A percentile compares a stretch with the other conserved stretches of the same genome.
Evolutionary conservation across 495 filamentous ascomycete species (phyloP).

Genomic region (Diplogelasinospora grovesii): DNA sequence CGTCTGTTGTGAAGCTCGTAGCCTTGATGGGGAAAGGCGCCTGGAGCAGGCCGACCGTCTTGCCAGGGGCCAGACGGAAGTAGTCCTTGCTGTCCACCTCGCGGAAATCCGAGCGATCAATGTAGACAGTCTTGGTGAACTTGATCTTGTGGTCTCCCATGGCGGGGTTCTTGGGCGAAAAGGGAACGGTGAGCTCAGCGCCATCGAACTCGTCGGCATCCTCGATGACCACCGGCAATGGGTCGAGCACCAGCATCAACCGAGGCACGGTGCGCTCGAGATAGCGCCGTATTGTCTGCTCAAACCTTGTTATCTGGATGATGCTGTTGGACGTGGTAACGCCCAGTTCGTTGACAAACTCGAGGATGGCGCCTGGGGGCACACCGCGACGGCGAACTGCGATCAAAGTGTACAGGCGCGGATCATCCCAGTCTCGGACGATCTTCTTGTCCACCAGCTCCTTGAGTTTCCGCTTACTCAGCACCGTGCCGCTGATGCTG

Average conservation of each 20-base stretch:
- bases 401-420: slow-evolving; percentile 82
- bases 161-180: slow-evolving; percentile 64
- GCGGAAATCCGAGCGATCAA: slow-evolving; percentile 88
- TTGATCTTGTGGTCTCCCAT: slow-evolving; percentile 58
- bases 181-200: slow-evolving; percentile 53
- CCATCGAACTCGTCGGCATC: slow-evolving; percentile 62
- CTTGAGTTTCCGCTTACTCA: slow-evolving; percentile 76
- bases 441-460: slow-evolving; percentile 65
- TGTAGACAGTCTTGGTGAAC: slow-evolving; percentile 82
- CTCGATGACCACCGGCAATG: slow-evolving; percentile 70
- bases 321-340: slow-evolving; percentile 69
- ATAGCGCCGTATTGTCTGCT: slow-evolving; percentile 71
- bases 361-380: slow-evolving; percentile 77
- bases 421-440: slow-evolving; percentile 85
- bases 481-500: slow-evolving; percentile 71
- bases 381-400: slow-evolving; percentile 75
- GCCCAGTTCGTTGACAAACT: slow-evolving; percentile 82
- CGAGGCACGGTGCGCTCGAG: slow-evolving; percentile 80
- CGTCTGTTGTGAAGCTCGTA: slow-evolving; percentile 66
- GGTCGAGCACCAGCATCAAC: slow-evolving; percentile 80
- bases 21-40: slow-evolving; percentile 78
- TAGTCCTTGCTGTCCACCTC: slow-evolving; percentile 78
- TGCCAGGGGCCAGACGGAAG: slow-evolving; percentile 89
- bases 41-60: slow-evolving; percentile 81
- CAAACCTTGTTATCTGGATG: slow-evolving; percentile 69